Evolutionary conservation across 2,329 filamentous ascomycete species (phyloP), one percentile per base, ranked within the genome.

Genomic region (Colletotrichum limetticola): DNA sequence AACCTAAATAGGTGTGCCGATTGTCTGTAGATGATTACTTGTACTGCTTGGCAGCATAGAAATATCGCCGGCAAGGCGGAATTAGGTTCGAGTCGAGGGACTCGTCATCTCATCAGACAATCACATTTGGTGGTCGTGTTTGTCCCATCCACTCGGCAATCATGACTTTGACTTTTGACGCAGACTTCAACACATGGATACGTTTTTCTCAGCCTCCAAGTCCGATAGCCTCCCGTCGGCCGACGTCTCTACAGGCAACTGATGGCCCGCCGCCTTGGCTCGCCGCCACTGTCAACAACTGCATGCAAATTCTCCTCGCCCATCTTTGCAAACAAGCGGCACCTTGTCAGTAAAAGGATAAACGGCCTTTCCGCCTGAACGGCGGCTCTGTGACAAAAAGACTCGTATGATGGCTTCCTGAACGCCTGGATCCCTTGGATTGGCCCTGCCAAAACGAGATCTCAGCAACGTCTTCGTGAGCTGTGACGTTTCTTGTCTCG

Each of bases 401-500:
- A 22, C 30, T 53, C 46, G n/a, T 28, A 69, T 62, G 59, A 69
- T 60, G 35, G 30, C 49, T 16, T 9, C 22, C 53, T 37, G 55
- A 26, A 46, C 35, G n/a, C 28, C 35, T 60, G 28, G n/a, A 57
- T 24, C 42, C 42, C 11, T 37, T 35, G 42, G 22, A 14, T 28
- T 24, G 24, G n/a, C 19, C n/a, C 67, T 52, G 56, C 35, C 56
- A 49, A 49, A 49, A 30, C 60, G 19, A 57, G 55, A 12, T 32
- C 19, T 55, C 26, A 26, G 56, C 55, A 53, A 55, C 32, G 14
- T 52, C 35, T 52, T 52, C 11, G 32, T 35, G 14, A 56, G 68
- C 49, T 70, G 71, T 35, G 37, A 71, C 71, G 35, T 71, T 73
- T 71, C 28, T 42, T 63, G 71, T 73, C 71, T 49, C 71, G 56